Base-by-base conservation (phyloP, 768 basidiomycete genomes). In the Suillus lakei region DNA sequence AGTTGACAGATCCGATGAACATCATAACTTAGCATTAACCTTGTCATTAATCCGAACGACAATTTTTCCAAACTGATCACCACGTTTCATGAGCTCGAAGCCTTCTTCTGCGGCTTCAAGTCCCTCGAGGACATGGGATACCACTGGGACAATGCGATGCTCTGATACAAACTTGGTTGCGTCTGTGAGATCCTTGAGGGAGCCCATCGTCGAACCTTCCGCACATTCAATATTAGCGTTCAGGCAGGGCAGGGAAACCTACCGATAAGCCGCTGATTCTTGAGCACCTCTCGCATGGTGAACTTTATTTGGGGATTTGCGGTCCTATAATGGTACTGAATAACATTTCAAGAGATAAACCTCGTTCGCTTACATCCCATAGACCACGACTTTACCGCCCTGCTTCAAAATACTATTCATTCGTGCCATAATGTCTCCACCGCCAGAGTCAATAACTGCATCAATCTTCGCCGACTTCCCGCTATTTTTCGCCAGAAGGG, bases 1-100 rank as follows among this genome's bases (percentile, higher is more conserved):
- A 12, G n/a, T 36, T 6, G 54, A 36, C 3, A 32, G 18, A 54
- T 34, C 32, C 13, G 12, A n/a, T n/a, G n/a, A 55, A 36, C 15
- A 23, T 56, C 34, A 56, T 23, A 56, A 16, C 34, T 56, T 56
- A n/a, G 55, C 23, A 36, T 71, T 67, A 68, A 48, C 60, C 32
- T 58, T 67, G 53, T 63, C 69, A 16, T 70, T 71, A 58, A 91
- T 72, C 66, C 78, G 83, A 62, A 91, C 76, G 41, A 93, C 87
- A 34, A 94, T 85, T 76, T 94, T 94, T 18, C 93, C 92, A 72
- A 93, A 93, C 69, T 92, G 91, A 16, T 83, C 81, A 18, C 89
- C 91, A 4, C 76, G 77, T 65, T 84, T 82, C 72, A 95, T 79
- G 54, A 89, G 76, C 67, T 87, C 83, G 73, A 95, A 95, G 4